Evolutionary conservation across 495 filamentous ascomycete species (phyloP), one percentile per base, ranked within the genome.

Genomic region (Aspergillus avenaceus): DNA sequence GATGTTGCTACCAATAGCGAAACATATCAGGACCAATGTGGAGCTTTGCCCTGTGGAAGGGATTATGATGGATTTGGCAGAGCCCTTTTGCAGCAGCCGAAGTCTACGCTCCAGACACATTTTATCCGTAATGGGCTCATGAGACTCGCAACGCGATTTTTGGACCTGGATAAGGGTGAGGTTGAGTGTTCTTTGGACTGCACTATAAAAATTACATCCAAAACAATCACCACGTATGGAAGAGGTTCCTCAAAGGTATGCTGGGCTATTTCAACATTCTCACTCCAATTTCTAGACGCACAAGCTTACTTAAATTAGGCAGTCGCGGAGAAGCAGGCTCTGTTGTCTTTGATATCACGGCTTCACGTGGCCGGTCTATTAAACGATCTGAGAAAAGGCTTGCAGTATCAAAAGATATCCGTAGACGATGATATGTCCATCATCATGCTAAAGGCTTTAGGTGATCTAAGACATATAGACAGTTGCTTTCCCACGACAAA

Each of bases 361-460:
- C 19, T 46, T n/a, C 25, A 46, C 12, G 11, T 14, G n/a, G 23
- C 7, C 19, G 43, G 27, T 2, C 11, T 19, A 28, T 28, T 46
- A 8, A 46, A 9, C 19, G 13, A 21, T 2, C 8, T 13, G 14
- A 38, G 34, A 38, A 18, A 38, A 21, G 34, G 24, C 24, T 31
- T 9, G 7, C 34, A 31, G 12, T 27, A 16, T 49, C 19, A 21
- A 9, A 28, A 31, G 14, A 11, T 49, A 28, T 36, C 3, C 1
- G 12, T 49, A 6, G 47, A 41, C 21, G 37, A 41, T 22, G 47
- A 49, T 41, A 13, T 41, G 34, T 13, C 22, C 25, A 31, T 29
- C 29, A 7, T 23, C n/a, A 49, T 49, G 47, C 34, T 13, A 4
- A 41, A 25, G n/a, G 9, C 34, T 8, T 41, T 49, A 16, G 24